phyloP scores from a whole-genome alignment of 2,329 filamentous ascomycete species.

The Cercospora sp. region DNA sequence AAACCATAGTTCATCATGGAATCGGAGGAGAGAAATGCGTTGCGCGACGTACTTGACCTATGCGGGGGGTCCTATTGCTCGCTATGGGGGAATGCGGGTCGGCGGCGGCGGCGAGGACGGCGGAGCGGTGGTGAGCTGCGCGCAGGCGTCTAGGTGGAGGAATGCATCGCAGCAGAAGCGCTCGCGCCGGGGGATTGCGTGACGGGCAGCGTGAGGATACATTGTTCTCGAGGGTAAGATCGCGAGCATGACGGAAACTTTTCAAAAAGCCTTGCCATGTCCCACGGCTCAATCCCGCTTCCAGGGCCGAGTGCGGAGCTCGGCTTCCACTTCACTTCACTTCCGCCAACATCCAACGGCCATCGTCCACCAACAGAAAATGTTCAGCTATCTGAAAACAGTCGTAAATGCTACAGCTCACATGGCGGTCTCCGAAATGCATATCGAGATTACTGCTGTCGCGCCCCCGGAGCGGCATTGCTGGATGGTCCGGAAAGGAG shows the following conservation, averaged over 20 bases:
- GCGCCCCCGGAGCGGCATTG: neutral
- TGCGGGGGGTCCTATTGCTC: neutral
- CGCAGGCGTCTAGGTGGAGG: neutral
- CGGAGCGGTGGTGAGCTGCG: neutral
- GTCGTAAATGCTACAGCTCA: neutral
- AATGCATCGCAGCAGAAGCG: neutral
- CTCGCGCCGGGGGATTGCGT: neutral
- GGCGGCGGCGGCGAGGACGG: neutral
- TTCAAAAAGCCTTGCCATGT: conserved; percentile 1
- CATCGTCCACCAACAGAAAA: neutral
- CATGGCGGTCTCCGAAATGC: neutral
- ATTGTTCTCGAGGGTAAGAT: neutral
- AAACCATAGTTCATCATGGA: conserved; percentile 24
- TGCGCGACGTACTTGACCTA: conserved; percentile 5
- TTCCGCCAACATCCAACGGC: neutral
- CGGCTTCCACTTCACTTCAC: neutral
- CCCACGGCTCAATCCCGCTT: neutral
- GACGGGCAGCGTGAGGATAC: conserved; percentile 3
- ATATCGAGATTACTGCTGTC: neutral
- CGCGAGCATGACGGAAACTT: conserved; percentile 3
- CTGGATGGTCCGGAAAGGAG: neutral
- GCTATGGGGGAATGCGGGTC: conserved; percentile 7
- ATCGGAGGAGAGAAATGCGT: neutral
- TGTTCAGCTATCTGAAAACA: neutral
- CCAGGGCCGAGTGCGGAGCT: neutral